phyloP scores from a whole-genome alignment of 306 rosid genomes.

The Vigna angularis region DNA sequence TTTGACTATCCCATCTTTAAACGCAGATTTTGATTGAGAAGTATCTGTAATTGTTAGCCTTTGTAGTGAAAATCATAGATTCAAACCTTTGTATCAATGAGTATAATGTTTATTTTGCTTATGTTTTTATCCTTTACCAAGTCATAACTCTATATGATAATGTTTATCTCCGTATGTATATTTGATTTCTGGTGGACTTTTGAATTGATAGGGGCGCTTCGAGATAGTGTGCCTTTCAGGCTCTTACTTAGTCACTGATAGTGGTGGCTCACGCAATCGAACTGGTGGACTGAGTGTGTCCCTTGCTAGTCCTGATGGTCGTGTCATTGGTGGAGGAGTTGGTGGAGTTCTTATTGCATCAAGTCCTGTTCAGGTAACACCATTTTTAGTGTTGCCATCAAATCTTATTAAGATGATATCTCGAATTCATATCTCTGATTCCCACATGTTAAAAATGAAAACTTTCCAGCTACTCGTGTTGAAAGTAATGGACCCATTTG shows the following conservation, averaged over 20 bases:
- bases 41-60: not conserved
- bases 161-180: not conserved
- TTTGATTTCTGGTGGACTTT: constrained; percentile 32
- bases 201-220: constrained; percentile 70
- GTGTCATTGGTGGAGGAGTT: constrained; percentile 83
- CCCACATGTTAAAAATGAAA: not conserved
- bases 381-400: constrained; percentile 22
- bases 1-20: constrained; percentile 5
- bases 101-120: not conserved
- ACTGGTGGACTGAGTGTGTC: constrained; percentile 76
- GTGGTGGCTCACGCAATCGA: constrained; percentile 68
- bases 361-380: constrained; percentile 82
- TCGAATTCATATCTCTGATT: not conserved
- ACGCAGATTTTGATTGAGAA: not conserved
- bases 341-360: constrained; percentile 88
- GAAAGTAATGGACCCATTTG: not conserved
- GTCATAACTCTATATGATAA: not conserved
- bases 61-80: not conserved
- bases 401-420: not conserved
- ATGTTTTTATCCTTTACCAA: not conserved
- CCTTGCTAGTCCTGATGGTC: constrained; percentile 93
- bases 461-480: not conserved
- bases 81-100: not conserved
- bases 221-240: constrained; percentile 93
- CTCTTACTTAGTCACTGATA: constrained; percentile 64